A percentile compares a stretch with the other conserved stretches of the same genome.
Evolutionary conservation across 2,329 filamentous ascomycete species (phyloP).

Genomic region (Arachnopeziza araneosa): DNA sequence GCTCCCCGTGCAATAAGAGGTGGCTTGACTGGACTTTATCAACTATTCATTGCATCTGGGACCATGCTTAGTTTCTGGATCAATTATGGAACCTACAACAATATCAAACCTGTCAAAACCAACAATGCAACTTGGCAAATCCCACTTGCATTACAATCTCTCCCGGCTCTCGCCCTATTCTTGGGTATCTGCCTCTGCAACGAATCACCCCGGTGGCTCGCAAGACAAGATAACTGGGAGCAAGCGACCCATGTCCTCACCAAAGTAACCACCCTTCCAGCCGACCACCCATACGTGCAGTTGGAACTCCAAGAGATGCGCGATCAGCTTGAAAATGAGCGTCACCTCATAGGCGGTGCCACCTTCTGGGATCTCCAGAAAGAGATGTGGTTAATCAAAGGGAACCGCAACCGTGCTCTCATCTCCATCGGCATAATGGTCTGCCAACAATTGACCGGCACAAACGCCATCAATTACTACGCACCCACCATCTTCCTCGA

Average conservation of each 20-base stretch:
- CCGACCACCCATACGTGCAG: conserved; percentile 48
- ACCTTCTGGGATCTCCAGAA: conserved; percentile 45
- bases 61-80: conserved; percentile 39
- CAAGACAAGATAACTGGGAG: conserved; percentile 63
- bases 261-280: conserved; percentile 44
- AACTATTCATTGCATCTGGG: conserved; percentile 39
- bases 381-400: conserved; percentile 54
- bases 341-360: conserved; percentile 43
- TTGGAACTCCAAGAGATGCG: conserved; percentile 44
- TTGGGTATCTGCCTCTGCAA: conserved; percentile 55
- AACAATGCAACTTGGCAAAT: conserved; percentile 51
- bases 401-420: conserved; percentile 58
- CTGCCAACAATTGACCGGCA: conserved; percentile 49
- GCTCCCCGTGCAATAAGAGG: conserved; percentile 46
- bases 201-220: conserved; percentile 61
- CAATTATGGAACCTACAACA: conserved; percentile 35
- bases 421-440: conserved; percentile 60
- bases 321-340: conserved; percentile 44
- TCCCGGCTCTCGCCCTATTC: conserved; percentile 58
- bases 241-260: conserved; percentile 51
- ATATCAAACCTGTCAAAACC: conserved; percentile 36
- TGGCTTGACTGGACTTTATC: conserved; percentile 44
- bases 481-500: conserved; percentile 63
- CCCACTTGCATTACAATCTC: conserved; percentile 57
- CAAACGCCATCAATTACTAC: conserved; percentile 44